A percentile compares a stretch with the other conserved stretches of the same genome.
phyloP scores from a whole-genome alignment of 768 basidiomycete genomes.

The Pulveroboletus frians region DNA sequence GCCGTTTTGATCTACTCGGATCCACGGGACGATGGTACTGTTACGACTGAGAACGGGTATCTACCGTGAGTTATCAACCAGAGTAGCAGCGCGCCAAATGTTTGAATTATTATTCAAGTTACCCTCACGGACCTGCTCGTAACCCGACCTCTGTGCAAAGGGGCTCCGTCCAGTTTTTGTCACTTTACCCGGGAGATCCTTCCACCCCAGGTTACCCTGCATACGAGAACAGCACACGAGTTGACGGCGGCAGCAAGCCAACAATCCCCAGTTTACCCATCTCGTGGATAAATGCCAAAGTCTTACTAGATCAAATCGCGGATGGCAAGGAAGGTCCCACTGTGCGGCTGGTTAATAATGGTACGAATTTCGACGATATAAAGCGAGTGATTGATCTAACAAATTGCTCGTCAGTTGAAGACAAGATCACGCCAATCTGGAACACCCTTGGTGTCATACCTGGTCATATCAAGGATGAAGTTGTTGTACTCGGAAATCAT shows the following conservation, averaged over 20 bases:
- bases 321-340: constrained; percentile 33
- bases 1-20: constrained; percentile 85
- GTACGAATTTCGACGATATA: constrained; percentile 26
- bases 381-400: neutral
- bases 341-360: constrained; percentile 52
- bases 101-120: constrained; percentile 4
- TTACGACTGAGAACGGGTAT: constrained; percentile 75
- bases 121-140: constrained; percentile 81
- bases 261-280: constrained; percentile 85
- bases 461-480: constrained; percentile 78
- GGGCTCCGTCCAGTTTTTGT: constrained; percentile 75
- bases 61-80: constrained; percentile 38
- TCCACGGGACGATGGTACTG: constrained; percentile 80
- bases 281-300: constrained; percentile 78
- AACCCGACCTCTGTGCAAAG: constrained; percentile 82
- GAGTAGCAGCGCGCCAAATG: neutral
- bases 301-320: constrained; percentile 48
- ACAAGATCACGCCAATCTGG: constrained; percentile 85
- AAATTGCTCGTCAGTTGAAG: constrained; percentile 49
- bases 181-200: constrained; percentile 69
- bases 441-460: constrained; percentile 84
- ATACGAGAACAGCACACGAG: constrained; percentile 73
- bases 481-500: constrained; percentile 84
- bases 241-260: constrained; percentile 58
- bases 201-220: constrained; percentile 86